phyloP scores from a whole-genome alignment of 177 flowering plant genomes.

The Vitis hybrid region DNA sequence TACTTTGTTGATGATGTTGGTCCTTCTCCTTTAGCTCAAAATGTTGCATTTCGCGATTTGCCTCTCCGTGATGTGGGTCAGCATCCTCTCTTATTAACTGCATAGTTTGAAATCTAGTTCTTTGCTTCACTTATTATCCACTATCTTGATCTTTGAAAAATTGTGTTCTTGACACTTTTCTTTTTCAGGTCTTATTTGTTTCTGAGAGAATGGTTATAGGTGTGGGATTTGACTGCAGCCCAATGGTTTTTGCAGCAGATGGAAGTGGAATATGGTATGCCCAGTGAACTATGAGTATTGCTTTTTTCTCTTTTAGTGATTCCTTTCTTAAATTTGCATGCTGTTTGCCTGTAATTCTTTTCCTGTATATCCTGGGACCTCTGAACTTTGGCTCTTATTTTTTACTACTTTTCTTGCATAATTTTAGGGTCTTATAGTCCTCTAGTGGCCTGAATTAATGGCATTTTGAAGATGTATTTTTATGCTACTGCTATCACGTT shows the following conservation, averaged over 20 bases:
- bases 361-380: too few relatives aligned
- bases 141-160: not conserved
- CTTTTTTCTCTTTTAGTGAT: not conserved
- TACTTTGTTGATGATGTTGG: constrained; percentile 98
- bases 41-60: constrained; percentile 83
- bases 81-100: constrained; percentile 68
- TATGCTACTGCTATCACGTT: too few relatives aligned
- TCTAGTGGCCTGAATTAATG: too few relatives aligned
- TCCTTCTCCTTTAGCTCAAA: constrained; percentile 94
- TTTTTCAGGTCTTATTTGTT: constrained; percentile 74
- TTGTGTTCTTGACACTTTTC: not conserved
- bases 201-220: constrained; percentile 92
- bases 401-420: too few relatives aligned
- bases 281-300: not conserved
- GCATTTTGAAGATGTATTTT: too few relatives aligned
- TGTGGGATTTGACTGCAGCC: constrained; percentile 92
- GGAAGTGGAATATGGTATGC: constrained; percentile 91
- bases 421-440: too few relatives aligned
- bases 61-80: constrained; percentile 99
- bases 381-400: too few relatives aligned
- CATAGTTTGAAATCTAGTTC: constrained; percentile 1
- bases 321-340: not conserved
- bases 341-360: too few relatives aligned
- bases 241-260: constrained; percentile 92
- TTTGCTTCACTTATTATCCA: not conserved